Conservation (phyloP, 2,329 filamentous ascomycete species). For the Cordyceps pruinosa region DNA sequence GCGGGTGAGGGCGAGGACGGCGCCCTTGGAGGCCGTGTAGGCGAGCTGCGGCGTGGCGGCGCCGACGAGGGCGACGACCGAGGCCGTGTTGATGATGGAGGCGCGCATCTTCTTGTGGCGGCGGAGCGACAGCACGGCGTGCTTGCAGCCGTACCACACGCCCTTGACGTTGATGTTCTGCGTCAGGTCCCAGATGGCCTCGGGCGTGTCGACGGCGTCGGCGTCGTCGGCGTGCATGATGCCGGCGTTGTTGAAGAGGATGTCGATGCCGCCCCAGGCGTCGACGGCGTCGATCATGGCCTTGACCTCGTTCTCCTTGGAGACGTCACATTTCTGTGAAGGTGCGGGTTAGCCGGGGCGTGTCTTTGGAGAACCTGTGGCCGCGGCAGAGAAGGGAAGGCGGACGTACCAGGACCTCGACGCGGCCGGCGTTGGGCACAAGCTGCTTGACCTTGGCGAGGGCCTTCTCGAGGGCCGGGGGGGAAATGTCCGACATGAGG, state of each 20-base stretch:
- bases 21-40: constrained; percentile 91
- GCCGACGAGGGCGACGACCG: constrained; percentile 79
- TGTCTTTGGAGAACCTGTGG: not conserved
- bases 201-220: constrained; percentile 75
- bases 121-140: constrained; percentile 75
- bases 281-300: constrained; percentile 69
- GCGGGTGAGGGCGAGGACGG: constrained; percentile 81
- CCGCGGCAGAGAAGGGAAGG: not conserved
- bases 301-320: constrained; percentile 73
- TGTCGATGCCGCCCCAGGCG: constrained; percentile 77
- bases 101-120: constrained; percentile 70
- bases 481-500: constrained; percentile 79
- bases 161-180: constrained; percentile 96
- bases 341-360: not conserved
- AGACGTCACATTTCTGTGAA: constrained; percentile 59
- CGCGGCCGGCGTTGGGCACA: constrained; percentile 51
- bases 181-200: constrained; percentile 90
- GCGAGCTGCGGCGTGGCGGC: constrained; percentile 83
- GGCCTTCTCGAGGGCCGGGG: constrained; percentile 69
- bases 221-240: constrained; percentile 87
- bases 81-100: constrained; percentile 88
- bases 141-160: constrained; percentile 94
- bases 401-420: constrained; percentile 50
- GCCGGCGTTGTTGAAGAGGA: constrained; percentile 96
- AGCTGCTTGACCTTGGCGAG: constrained; percentile 67